These are phyloP conservation scores for Begonia peltatifolia DNA, from an alignment of 306 rosid genomes.

Conservation along the genomic window DNA sequence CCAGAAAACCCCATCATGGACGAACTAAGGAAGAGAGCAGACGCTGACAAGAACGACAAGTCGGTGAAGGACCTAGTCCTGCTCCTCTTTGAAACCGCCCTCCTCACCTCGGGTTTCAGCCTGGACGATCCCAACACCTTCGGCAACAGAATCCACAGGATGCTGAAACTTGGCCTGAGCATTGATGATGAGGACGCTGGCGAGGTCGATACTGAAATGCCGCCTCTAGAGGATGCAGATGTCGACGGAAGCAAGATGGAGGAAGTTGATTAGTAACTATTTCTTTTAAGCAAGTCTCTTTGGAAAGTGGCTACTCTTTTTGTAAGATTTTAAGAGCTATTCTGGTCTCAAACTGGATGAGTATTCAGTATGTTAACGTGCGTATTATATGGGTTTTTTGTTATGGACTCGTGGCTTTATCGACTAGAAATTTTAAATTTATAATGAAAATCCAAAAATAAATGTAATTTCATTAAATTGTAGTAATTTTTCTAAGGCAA, in stretches of 20 bases:
- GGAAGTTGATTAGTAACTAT: constrained; percentile 47
- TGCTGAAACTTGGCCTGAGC: constrained; percentile 85
- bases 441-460: too few relatives aligned
- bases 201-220: constrained; percentile 75
- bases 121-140: constrained; percentile 95
- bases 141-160: constrained; percentile 91
- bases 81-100: constrained; percentile 76
- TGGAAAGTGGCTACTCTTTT: too few relatives aligned
- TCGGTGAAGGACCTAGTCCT: constrained; percentile 92
- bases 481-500: too few relatives aligned
- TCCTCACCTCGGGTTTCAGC: constrained; percentile 89
- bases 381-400: too few relatives aligned
- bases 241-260: constrained; percentile 97
- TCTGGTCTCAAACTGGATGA: too few relatives aligned
- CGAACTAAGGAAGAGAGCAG: constrained; percentile 79
- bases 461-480: too few relatives aligned
- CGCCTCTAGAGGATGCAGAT: constrained; percentile 68
- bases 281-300: too few relatives aligned
- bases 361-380: too few relatives aligned
- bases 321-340: too few relatives aligned
- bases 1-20: constrained; percentile 94
- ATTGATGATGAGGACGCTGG: constrained; percentile 76
- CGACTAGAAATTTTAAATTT: too few relatives aligned
- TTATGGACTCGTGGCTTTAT: too few relatives aligned
- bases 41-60: constrained; percentile 79